phyloP scores from a whole-genome alignment of 257 asterid genomes.

The Nicotiana undulata region DNA sequence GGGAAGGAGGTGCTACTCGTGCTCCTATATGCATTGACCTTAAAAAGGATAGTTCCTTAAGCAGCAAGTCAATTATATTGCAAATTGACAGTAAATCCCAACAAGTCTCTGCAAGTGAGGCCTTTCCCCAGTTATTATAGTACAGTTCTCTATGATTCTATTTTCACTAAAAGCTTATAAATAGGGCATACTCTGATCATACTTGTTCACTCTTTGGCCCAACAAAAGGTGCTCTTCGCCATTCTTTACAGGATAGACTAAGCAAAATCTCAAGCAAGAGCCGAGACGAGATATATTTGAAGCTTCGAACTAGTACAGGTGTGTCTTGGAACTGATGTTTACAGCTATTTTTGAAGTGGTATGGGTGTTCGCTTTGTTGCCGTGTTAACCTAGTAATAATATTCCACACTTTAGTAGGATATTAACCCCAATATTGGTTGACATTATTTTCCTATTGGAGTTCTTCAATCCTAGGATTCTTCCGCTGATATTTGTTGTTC shows the following conservation, averaged over 20 bases:
- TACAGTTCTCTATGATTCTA: slow-evolving; percentile 10
- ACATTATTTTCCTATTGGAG: not conserved
- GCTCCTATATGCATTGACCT: slow-evolving; percentile 60
- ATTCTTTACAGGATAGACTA: slow-evolving; percentile 48
- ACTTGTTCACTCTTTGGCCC: slow-evolving; percentile 21
- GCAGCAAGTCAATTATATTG: slow-evolving; percentile 53
- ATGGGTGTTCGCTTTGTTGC: not conserved
- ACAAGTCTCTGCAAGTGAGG: slow-evolving; percentile 61
- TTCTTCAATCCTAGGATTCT: not conserved
- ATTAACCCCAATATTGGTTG: not conserved
- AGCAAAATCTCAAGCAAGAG: slow-evolving; percentile 55
- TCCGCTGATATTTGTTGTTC: not conserved
- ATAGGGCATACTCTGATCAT: slow-evolving; percentile 9
- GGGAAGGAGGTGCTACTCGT: slow-evolving; percentile 83
- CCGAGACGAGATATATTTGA: slow-evolving; percentile 53
- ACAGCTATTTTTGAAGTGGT: not conserved
- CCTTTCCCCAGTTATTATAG: slow-evolving; percentile 11
- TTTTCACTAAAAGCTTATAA: not conserved
- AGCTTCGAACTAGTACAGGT: slow-evolving; percentile 63
- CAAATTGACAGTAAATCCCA: slow-evolving; percentile 61
- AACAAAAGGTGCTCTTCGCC: slow-evolving; percentile 56
- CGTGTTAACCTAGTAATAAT: not conserved
- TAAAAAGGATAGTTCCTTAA: slow-evolving; percentile 50
- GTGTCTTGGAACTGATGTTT: not conserved
- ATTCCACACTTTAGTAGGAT: not conserved